Percentiles rank a stretch among this genome's conserved stretches.
Conservation (phyloP, 1,139 yeast genomes). For the Taiozyma onychis region DNA sequence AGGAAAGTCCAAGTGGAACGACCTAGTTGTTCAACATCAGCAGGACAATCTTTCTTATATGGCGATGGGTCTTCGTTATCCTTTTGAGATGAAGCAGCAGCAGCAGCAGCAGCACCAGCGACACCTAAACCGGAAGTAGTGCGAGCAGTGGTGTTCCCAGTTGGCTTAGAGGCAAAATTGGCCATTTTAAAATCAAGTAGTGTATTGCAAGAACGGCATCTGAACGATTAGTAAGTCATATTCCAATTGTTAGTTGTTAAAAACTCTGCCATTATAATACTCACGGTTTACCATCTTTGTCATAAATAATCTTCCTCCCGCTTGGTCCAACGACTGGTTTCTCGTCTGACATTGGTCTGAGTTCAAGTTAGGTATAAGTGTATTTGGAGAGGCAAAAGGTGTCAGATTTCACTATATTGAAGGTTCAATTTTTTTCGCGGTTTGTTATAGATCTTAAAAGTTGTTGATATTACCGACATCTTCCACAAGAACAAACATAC, state of each 20-base stretch:
- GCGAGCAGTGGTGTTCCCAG: slow-evolving; percentile 7
- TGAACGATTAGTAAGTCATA: slow-evolving; percentile 20
- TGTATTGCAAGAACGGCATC: slow-evolving; percentile 82
- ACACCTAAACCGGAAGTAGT: slow-evolving; percentile 12
- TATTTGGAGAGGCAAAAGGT: background rate
- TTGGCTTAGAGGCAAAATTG: slow-evolving; percentile 29
- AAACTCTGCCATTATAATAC: slow-evolving; percentile 25
- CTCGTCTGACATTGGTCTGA: background rate
- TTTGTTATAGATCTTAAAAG: too few species aligned
- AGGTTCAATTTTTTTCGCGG: too few species aligned
- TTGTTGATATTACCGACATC: too few species aligned
- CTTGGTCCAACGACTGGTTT: slow-evolving; percentile 45
- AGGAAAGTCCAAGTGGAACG: slow-evolving; percentile 88
- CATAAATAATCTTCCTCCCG: slow-evolving; percentile 72
- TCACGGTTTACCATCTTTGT: slow-evolving; percentile 87
- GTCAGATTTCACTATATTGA: background rate
- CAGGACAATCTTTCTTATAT: slow-evolving; percentile 60
- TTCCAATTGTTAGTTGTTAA: slow-evolving; percentile 1
- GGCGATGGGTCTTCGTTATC: slow-evolving; percentile 9
- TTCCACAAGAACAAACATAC: too few species aligned
- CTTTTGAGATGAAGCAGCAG: slow-evolving; percentile 17
- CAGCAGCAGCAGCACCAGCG: slow-evolving; percentile 16
- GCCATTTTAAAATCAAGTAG: slow-evolving; percentile 71
- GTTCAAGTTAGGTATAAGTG: too few species aligned
- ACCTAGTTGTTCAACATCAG: slow-evolving; percentile 81